Evolutionary conservation across 2,329 filamentous ascomycete species (phyloP), one percentile per base, ranked within the genome.

Genomic region (Lachnellula subtilissima): DNA sequence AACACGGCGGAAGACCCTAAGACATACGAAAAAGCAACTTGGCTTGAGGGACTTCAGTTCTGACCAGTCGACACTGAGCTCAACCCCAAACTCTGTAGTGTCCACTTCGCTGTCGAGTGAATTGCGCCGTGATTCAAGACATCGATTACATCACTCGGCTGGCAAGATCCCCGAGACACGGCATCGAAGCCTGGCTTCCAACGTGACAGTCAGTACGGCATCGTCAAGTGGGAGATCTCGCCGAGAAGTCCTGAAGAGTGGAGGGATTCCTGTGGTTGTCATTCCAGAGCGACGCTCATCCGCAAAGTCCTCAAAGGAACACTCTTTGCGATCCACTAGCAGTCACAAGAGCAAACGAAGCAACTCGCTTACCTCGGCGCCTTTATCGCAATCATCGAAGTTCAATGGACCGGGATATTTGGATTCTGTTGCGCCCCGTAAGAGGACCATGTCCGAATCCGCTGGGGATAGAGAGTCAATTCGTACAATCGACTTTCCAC

Each of bases 401-500:
- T 72, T 67, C 54, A 76, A 75, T 55, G 78, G 78, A 5, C 63
- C 73, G 0, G 73, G 76, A 3, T 71, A 73, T 47, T 75, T 78
- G 58, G 76, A 80, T 40, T 69, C 71, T 22, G 72, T 72, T 32
- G 56, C 60, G 32, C 48, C 55, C 28, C 48, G 54, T 15, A 64
- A 61, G 45, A 62, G 66, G 22, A 65, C 65, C 4, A 53, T 64
- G 52, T 70, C 69, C 22, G 67, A 70, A 52, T 69, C 67, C 48
- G 63, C 61, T 32, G 59, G 64, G 9, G 70, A 66, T 37, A 56
- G 56, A 17, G 43, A 65, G 42, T 67, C 68, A 46, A 64, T 66
- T n/a, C 75, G 80, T 25, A 85, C 82, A 0, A 81, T 84, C 53
- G 83, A 86, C 67, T 84, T 77, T 55, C 79, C 83, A 9, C 84